Conservation (phyloP, 108 stramenopile genomes). For the Hondaea fermentalgiana region DNA sequence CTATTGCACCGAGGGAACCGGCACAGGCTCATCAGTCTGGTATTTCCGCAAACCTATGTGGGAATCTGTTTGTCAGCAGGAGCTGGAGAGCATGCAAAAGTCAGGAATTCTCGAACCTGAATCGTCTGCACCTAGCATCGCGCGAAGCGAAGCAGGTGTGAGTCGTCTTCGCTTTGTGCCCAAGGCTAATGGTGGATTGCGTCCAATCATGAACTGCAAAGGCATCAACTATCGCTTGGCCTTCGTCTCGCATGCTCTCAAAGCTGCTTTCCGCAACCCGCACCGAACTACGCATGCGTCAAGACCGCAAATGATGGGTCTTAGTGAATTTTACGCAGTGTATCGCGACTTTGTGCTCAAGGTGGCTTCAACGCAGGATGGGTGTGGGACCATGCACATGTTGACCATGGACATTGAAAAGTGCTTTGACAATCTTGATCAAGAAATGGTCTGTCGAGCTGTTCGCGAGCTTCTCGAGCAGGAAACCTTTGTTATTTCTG, state of each 20-base stretch:
- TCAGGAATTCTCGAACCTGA: background rate
- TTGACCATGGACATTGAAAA: background rate
- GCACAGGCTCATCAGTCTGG: background rate
- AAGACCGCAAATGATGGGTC: background rate
- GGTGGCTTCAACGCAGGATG: too few species aligned
- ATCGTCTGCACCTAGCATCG: too few species aligned
- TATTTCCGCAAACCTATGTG: background rate
- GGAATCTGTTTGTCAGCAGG: background rate
- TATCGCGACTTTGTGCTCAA: background rate
- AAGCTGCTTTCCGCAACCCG: background rate
- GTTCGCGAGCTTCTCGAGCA: background rate
- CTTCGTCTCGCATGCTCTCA: background rate
- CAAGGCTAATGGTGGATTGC: background rate
- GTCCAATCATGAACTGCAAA: slow-evolving; percentile 13
- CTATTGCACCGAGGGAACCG: background rate
- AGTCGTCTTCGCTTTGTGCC: background rate
- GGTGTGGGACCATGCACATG: background rate
- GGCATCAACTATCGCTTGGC: background rate
- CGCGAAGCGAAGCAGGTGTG: background rate
- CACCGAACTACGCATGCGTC: background rate
- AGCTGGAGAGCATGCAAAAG: background rate
- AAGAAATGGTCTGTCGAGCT: background rate
- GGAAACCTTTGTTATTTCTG: background rate
- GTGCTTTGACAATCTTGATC: background rate
- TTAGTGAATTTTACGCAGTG: background rate